These are phyloP conservation scores for Ophiosphaerella herpotricha DNA, from an alignment of 2,329 filamentous ascomycete species.

Conservation along the genomic window DNA sequence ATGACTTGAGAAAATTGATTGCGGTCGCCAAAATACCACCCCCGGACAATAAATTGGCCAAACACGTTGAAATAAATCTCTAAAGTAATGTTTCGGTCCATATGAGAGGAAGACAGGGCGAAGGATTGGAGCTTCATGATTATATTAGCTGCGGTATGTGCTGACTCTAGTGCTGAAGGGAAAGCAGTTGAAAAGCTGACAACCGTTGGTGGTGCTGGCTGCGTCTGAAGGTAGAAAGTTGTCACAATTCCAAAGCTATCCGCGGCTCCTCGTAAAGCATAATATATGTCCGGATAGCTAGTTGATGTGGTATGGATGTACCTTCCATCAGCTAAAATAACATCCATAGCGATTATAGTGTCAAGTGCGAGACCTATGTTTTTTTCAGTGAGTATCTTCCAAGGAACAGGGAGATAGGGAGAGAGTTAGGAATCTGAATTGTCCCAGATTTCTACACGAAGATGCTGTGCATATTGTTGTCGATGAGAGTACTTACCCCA, in stretches of 20 bases:
- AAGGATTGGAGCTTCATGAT: conserved; percentile 6
- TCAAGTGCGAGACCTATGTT: neutral
- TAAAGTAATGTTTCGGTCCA: conserved; percentile 4
- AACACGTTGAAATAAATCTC: conserved; percentile 4
- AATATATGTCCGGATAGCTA: neutral
- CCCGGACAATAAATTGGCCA: conserved; percentile 3
- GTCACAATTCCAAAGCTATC: conserved; percentile 2
- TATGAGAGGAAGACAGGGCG: neutral
- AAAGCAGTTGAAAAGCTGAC: conserved; percentile 3
- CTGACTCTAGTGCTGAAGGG: neutral
- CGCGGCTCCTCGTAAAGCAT: neutral
- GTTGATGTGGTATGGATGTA: neutral
- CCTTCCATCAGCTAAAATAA: neutral
- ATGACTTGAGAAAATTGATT: neutral
- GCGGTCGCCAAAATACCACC: conserved; percentile 5
- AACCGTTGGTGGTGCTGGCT: conserved; percentile 15
- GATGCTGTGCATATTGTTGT: too few relatives aligned
- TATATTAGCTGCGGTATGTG: neutral
- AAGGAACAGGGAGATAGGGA: too few relatives aligned
- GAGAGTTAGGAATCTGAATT: too few relatives aligned
- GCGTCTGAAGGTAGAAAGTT: conserved; percentile 32
- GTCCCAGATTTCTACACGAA: too few relatives aligned
- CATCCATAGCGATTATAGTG: neutral
- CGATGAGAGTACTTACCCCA: conserved; percentile 16
- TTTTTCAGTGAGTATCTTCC: too few relatives aligned